Evolutionary conservation across 2,329 filamentous ascomycete genomes (phyloP).

Genomic region (Colletotrichum euphorbiae): DNA sequence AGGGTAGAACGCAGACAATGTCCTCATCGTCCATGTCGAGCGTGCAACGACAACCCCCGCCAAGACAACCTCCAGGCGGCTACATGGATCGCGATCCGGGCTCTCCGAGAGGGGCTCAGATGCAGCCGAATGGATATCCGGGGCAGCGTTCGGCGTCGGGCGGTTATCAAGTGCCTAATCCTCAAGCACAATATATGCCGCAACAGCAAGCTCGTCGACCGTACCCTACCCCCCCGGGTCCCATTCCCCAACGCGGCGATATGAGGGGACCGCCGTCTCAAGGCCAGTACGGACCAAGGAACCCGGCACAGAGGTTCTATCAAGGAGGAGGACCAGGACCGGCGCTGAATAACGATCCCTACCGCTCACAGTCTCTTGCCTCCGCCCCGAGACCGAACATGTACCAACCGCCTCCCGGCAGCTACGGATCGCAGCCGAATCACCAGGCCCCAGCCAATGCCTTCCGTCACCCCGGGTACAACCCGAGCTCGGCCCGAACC

Average conservation of each 20-base stretch:
- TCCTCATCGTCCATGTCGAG: slow-evolving; percentile 59
- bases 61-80: slow-evolving; percentile 60
- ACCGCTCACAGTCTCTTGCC: slow-evolving; percentile 93
- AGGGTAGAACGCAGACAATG: slow-evolving; percentile 84
- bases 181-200: slow-evolving; percentile 59
- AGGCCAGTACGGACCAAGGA: slow-evolving; percentile 48
- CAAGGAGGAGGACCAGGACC: slow-evolving; percentile 71
- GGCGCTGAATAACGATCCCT: slow-evolving; percentile 85
- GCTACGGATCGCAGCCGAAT: slow-evolving; percentile 53
- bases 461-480: slow-evolving; percentile 83
- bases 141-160: slow-evolving; percentile 64
- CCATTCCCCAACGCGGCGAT: slow-evolving; percentile 66
- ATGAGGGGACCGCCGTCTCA: slow-evolving; percentile 62
- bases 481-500: slow-evolving; percentile 75
- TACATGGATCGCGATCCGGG: slow-evolving; percentile 50
- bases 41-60: slow-evolving; percentile 74
- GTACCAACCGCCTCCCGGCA: slow-evolving; percentile 72
- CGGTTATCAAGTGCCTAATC: slow-evolving; percentile 58
- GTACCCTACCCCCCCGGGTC: slow-evolving; percentile 55
- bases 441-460: slow-evolving; percentile 76
- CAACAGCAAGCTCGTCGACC: slow-evolving; percentile 58
- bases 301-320: slow-evolving; percentile 69
- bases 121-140: slow-evolving; percentile 46
- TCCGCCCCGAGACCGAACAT: slow-evolving; percentile 78
- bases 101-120: slow-evolving; percentile 54